phyloP scores from a whole-genome alignment of 2,329 filamentous ascomycete genomes.

The Juglanconis oblonga region DNA sequence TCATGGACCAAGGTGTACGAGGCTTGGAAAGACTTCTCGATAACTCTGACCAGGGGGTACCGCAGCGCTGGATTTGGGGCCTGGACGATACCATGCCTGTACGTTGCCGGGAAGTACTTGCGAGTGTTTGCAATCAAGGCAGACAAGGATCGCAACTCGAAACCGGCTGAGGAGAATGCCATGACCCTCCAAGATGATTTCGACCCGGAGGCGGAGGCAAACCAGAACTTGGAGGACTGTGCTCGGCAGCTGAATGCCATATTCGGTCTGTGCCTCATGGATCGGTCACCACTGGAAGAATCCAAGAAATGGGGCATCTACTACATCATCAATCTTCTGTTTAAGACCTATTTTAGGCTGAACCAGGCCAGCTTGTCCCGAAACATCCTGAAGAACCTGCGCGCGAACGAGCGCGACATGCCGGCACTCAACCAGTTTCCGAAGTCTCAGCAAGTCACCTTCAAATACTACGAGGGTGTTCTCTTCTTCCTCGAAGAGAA shows the following conservation, averaged over 20 bases:
- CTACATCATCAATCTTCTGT: conserved; percentile 88
- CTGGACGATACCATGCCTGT: conserved; percentile 91
- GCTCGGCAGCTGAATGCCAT: conserved; percentile 88
- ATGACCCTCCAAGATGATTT: conserved; percentile 74
- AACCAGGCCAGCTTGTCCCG: conserved; percentile 87
- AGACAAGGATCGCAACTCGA: conserved; percentile 62
- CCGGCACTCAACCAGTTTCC: conserved; percentile 78
- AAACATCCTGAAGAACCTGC: conserved; percentile 81
- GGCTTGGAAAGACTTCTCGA: conserved; percentile 81
- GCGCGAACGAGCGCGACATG: conserved; percentile 75
- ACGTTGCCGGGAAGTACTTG: conserved; percentile 81
- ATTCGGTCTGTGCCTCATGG: conserved; percentile 84
- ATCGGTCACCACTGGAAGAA: conserved; percentile 84
- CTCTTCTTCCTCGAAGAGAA: conserved; percentile 94
- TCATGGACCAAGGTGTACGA: conserved; percentile 84
- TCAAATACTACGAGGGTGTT: conserved; percentile 93
- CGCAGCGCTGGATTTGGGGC: conserved; percentile 72
- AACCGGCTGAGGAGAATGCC: conserved; percentile 34
- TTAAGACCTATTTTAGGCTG: conserved; percentile 98
- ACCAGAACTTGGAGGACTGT: conserved; percentile 85
- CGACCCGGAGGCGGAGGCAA: conserved; percentile 70
- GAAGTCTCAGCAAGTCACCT: conserved; percentile 87
- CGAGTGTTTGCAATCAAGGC: conserved; percentile 87
- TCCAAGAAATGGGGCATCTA: conserved; percentile 99
- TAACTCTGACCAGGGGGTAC: conserved; percentile 76